Evolutionary conservation across 225 moss, liverwort and hornwort genomes (phyloP), one percentile per base, ranked within the genome.

Genomic region (Anthoceros angustus): DNA sequence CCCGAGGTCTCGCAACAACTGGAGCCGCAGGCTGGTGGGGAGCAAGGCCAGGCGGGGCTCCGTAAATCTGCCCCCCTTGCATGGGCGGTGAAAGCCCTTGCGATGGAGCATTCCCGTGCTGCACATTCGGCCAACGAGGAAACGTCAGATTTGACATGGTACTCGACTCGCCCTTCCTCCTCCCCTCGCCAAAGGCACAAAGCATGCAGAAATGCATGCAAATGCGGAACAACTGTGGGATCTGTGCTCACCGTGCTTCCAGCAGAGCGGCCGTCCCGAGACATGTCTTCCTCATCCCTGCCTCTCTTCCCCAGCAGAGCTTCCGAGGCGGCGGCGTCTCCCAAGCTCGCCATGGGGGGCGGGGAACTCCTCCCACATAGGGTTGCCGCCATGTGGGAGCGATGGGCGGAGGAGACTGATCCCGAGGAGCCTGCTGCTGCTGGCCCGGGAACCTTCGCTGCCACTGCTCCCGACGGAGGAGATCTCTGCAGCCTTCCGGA

Each of bases 221-320:
- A 32, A 32, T 32, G 32, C 1, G 32, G 32, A 32, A 32, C 2
- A 32, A 32, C 32, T 32, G 32, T 32, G 32, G 32, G 32, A 32
- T 32, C 2, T 32, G 32, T 32, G 71, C 65, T 71, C 77, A 83
- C 74, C 81, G 90, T 90, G 78, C 84, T 77, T 72, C 70, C 79
- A 70, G 82, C 79, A 45, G 89, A 79, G 67, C 78, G 85, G 71
- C 74, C 66, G 46, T 82, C 85, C 71, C 82, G 71, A 69, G 82
- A 73, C 55, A 75, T 77, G 39, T 98, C 95, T 69, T 85, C 95
- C 10, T 98, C 91, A 62, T 91, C 95, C 67, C 91, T 70, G 65
- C 82, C 76, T 42, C 95, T 82, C 78, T 98, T 98, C 40, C 95
- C 95, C 42, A 90, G 88, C 68, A 85, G 74, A 74, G 86, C 91